Percentiles rank a stretch among this genome's conserved stretches.
phyloP scores from a whole-genome alignment of 225 moss, liverwort and hornwort genomes.

The Antitrichia curtipendula region DNA sequence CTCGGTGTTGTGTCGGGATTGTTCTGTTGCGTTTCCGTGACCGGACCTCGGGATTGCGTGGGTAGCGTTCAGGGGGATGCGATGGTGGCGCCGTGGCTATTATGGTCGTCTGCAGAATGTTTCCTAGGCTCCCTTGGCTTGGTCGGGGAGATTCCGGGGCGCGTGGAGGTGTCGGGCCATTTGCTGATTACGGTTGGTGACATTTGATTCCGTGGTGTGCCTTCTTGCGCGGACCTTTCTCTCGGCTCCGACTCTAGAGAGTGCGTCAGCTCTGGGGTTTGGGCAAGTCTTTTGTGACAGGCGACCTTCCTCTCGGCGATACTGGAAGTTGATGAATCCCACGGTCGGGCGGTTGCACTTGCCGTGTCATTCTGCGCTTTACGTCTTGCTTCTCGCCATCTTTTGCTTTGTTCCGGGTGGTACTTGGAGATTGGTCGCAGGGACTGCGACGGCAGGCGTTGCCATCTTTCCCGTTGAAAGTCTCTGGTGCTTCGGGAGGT shows the following conservation, averaged over 20 bases:
- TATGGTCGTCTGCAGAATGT: background rate
- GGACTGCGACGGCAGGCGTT: background rate
- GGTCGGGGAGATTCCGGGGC: background rate
- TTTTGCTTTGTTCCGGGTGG: background rate
- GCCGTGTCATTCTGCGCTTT: background rate
- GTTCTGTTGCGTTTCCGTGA: background rate
- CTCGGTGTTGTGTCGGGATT: background rate
- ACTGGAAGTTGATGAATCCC: slow-evolving; percentile 11
- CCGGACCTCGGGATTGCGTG: background rate
- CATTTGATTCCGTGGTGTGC: background rate
- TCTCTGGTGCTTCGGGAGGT: background rate
- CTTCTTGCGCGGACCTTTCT: background rate
- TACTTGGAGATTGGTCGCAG: background rate
- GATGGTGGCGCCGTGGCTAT: background rate
- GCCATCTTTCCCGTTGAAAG: background rate
- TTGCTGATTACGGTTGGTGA: background rate
- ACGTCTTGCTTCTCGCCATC: background rate
- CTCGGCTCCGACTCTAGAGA: background rate
- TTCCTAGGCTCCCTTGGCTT: background rate
- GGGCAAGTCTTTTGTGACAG: background rate
- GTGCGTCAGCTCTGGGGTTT: background rate
- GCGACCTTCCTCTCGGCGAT: background rate
- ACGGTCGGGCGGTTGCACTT: background rate
- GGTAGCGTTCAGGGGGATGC: background rate
- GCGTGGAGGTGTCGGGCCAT: background rate